Evolutionary conservation across 2,329 filamentous ascomycete genomes (phyloP).

Genomic region (Diaporthe helianthi): DNA sequence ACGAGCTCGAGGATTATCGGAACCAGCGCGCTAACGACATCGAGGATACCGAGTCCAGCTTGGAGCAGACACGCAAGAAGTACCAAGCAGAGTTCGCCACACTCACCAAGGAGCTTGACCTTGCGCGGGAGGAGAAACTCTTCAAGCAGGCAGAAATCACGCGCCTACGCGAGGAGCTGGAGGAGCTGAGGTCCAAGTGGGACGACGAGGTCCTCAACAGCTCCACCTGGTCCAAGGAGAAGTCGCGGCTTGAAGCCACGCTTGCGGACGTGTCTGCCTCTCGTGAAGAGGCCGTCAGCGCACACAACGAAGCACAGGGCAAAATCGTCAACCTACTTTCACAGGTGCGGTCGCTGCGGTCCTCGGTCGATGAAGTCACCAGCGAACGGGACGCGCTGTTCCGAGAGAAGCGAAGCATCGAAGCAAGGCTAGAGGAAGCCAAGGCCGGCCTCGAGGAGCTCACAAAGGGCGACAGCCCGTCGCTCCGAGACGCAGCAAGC

Average conservation of each 20-base stretch:
- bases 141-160: conserved; percentile 88
- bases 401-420: conserved; percentile 89
- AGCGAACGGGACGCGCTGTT: conserved; percentile 84
- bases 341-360: conserved; percentile 84
- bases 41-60: conserved; percentile 92
- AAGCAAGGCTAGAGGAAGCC: conserved; percentile 84
- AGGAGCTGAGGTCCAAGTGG: conserved; percentile 95
- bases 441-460: conserved; percentile 89
- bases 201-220: conserved; percentile 98
- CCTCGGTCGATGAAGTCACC: conserved; percentile 83
- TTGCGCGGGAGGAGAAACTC: conserved; percentile 87
- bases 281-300: conserved; percentile 90
- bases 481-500: conserved; percentile 86
- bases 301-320: conserved; percentile 93
- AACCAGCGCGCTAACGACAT: conserved; percentile 95
- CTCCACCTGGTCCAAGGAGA: conserved; percentile 98
- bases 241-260: conserved; percentile 87
- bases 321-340: conserved; percentile 91
- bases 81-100: conserved; percentile 93
- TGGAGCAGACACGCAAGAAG: conserved; percentile 97
- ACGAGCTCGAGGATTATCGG: conserved; percentile 96
- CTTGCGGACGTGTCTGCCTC: conserved; percentile 87
- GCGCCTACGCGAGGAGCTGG: conserved; percentile 91
- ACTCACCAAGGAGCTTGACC: conserved; percentile 88
- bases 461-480: conserved; percentile 82